Evolutionary conservation across 1,284 basidiomycete species (phyloP).

Genomic region (Boletus chippewaensis): DNA sequence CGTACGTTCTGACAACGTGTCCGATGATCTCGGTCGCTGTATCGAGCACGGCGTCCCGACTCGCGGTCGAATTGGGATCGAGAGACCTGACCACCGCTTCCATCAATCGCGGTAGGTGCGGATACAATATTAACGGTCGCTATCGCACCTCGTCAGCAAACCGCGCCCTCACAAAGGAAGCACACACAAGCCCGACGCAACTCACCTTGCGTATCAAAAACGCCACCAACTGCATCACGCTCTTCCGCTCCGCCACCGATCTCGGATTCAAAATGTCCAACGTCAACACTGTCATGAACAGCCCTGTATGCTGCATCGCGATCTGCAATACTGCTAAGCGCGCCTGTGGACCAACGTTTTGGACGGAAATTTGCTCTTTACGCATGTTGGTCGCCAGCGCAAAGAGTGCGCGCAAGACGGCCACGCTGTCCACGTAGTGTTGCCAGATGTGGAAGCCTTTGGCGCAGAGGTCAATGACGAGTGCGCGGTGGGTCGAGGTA

Average conservation of each 20-base stretch:
- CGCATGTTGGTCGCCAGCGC: constrained; percentile 65
- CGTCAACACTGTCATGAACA: constrained; percentile 94
- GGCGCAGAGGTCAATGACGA: constrained; percentile 87
- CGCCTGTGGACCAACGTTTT: constrained; percentile 63
- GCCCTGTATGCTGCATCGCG: constrained; percentile 74
- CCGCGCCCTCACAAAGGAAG: background rate
- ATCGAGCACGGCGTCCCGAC: constrained; percentile 83
- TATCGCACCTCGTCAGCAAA: constrained; percentile 28
- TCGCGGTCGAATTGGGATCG: constrained; percentile 81
- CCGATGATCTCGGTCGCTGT: constrained; percentile 91
- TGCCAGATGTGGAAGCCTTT: constrained; percentile 93
- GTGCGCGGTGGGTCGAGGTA: constrained; percentile 52
- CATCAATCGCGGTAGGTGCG: constrained; percentile 81
- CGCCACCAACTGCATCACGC: constrained; percentile 89
- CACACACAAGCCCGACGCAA: background rate
- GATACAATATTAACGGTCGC: constrained; percentile 82
- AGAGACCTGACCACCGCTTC: constrained; percentile 97
- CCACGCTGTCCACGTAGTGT: constrained; percentile 88
- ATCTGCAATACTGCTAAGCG: constrained; percentile 81
- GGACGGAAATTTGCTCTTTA: constrained; percentile 60
- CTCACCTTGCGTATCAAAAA: constrained; percentile 86
- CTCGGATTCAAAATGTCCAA: constrained; percentile 85
- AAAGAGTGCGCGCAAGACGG: constrained; percentile 83
- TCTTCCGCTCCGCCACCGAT: constrained; percentile 73
- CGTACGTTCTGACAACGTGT: constrained; percentile 71